These are phyloP conservation scores for Sporothrix inflata DNA, from an alignment of 2,329 filamentous ascomycete genomes.

Conservation along the genomic window DNA sequence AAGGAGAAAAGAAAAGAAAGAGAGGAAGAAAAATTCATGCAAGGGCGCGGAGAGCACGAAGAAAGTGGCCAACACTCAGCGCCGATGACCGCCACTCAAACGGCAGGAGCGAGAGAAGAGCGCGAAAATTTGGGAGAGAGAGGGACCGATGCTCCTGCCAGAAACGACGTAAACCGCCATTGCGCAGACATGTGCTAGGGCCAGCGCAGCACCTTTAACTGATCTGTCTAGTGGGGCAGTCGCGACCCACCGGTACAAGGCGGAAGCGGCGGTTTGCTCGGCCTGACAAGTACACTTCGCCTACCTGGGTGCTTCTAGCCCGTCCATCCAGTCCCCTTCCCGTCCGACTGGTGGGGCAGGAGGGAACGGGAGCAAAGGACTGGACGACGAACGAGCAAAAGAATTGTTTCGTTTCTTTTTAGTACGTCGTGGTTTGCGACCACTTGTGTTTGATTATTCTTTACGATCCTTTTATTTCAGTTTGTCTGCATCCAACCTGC, in stretches of 20 bases:
- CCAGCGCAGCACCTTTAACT: neutral
- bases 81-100: conserved; percentile 18
- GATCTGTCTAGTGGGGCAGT: conserved; percentile 15
- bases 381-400: neutral
- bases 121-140: conserved; percentile 17
- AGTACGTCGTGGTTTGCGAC: too few relatives aligned
- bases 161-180: conserved; percentile 8
- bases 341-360: conserved; percentile 12
- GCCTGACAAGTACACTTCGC: neutral
- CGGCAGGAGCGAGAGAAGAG: conserved; percentile 8
- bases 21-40: conserved; percentile 12
- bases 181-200: conserved; percentile 17
- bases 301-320: neutral
- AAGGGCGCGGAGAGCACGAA: conserved; percentile 16
- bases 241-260: conserved; percentile 17
- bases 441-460: neutral
- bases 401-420: neutral
- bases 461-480: neutral
- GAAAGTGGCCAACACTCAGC: conserved; percentile 22
- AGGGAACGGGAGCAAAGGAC: conserved; percentile 13
- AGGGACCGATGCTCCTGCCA: conserved; percentile 13
- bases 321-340: neutral
- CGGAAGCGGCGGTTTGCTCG: conserved; percentile 15
- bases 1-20: neutral
- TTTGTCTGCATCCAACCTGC: neutral